Evolutionary conservation across 116 monocot species (phyloP), one percentile per base, ranked within the genome.

Genomic region (Phalaenopsis hybrid): DNA sequence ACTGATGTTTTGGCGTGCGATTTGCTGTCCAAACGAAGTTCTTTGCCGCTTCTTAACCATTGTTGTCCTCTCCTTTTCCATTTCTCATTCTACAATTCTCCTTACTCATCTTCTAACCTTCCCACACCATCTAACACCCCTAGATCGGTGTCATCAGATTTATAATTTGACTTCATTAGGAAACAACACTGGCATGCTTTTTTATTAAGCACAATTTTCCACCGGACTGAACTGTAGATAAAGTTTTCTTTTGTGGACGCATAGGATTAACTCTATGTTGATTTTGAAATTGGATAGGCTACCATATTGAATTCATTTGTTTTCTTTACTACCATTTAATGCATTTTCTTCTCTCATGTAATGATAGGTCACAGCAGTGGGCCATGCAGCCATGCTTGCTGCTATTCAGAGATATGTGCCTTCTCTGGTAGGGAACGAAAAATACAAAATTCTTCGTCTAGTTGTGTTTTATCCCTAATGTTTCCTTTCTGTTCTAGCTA

Each of bases 401-500:
- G 92, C 91, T 49, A 96, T 96, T 73, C 96, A 94, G 84, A 94
- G 96, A 92, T 96, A 96, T 65, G 88, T 90, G 61, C 96, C 94
- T 57, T 75, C 94, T 57, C 83, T 96, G 86, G 96, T 96, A 87
- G 33, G 90, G 79, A 43, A 33, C 28, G 1, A 46, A 13, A 31
- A 34, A 73, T 15, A 6, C 1, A 0, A 73, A 73, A 4, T 51
- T 10, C 10, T 9, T 70, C 11, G 3, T 37, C 33, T 12, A 4
- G 41, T 5, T 6, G 31, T 28, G 0, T 28, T 73, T 31, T 21
- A 73, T 73, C 15, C 55, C 55, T 15, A 55, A 55, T 55, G 55
- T 15, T 55, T 17, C 55, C 72, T 73, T 4, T 75, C n/a, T 82
- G 5, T 23, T 6, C 28, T 28, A 13, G 48, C 57, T 44, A n/a